Evolutionary conservation across 805 yeast genomes (phyloP), one percentile per base, ranked within the genome.

Genomic region (Cyberlindnera mrakii): DNA sequence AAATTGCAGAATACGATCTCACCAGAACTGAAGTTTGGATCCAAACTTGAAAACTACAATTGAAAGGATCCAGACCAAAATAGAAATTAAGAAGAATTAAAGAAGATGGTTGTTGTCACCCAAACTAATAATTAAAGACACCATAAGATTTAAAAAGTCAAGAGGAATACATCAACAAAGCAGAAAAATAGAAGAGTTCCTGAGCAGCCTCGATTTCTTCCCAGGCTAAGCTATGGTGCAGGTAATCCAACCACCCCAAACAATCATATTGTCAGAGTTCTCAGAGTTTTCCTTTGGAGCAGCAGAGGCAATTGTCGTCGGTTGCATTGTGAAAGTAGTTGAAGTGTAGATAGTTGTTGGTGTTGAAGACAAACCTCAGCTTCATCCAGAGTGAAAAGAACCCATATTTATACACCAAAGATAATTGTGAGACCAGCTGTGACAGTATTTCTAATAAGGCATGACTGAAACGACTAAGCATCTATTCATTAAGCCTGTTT

Each of bases 201-300:
- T 15, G 35, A 17, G 17, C 13, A 15, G 14, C 23, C 4, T 16
- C 14, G 17, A 33, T 33, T 7, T 15, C 14, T 15, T 15, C 15
- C 29, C 17, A 33, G 25, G 30, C 42, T 38, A 46, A 27, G 44
- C 49, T 29, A 46, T 40, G 41, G 49, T 46, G 31, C 46, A 45
- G 25, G 40, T 33, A 30, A 38, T 25, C 48, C 48, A 45, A 29
- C 31, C 33, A 32, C 46, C 46, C 40, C 39, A 42, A 14, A 37
- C 15, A 18, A 40, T 35, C 25, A 40, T 23, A 44, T 46, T 46
- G 41, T 46, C 49, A 16, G 42, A 20, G 44, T 43, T 36, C 38
- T 46, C 49, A 36, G 40, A 30, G 39, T 40, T 44, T 11, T 44
- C 47, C 40, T 40, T 40, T 40, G 47, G 47, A 40, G 44, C 39